Evolutionary conservation across 2,329 filamentous ascomycete genomes (phyloP), one percentile per base, ranked within the genome.

Genomic region (Xylariaceae sp.): DNA sequence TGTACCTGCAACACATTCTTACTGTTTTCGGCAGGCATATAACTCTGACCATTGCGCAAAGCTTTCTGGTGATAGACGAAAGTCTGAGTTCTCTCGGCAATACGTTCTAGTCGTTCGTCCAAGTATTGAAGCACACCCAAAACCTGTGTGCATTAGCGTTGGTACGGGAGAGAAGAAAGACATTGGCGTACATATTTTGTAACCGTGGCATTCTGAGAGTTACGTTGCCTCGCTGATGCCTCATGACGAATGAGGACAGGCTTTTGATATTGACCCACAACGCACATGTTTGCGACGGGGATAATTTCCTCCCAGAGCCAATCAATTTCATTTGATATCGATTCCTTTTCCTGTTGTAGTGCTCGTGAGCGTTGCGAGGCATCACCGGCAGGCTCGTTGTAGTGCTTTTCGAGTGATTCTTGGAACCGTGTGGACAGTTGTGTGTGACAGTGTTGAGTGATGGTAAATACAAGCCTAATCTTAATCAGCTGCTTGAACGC

Each of bases 251-350:
- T 44, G 3, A 58, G 31, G 39, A 66, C 56, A 2, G 62, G 64
- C 12, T 57, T 56, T 11, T 66, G 56, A 35, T 60, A 64, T 22
- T 66, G 58, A 18, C 61, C 61, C 35, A 66, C 63, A 7, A 64
- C 64, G 4, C 61, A 63, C 65, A 67, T 67, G 47, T 67, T 63
- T 1, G 65, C 63, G 7, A 67, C 64, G 6, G 65, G 65, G 18
- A 66, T 59, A 33, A 66, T 62, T 51, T 67, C 65, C 35, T 67
- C 65, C 65, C 63, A 66, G 1, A 67, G 54, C 22, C 62, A 66
- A 19, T 63, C 59, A 36, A 66, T 66, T 31, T 67, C 65, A 11
- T 58, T 57, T 14, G 58, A 33, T 11, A 66, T 54, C 2, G 58
- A 49, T 2, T 35, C 42, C 22, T 42, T 48, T 41, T 56, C 54